Conservation (phyloP, 2,329 filamentous ascomycete genomes). For the Curvularia hawaiiensis region DNA sequence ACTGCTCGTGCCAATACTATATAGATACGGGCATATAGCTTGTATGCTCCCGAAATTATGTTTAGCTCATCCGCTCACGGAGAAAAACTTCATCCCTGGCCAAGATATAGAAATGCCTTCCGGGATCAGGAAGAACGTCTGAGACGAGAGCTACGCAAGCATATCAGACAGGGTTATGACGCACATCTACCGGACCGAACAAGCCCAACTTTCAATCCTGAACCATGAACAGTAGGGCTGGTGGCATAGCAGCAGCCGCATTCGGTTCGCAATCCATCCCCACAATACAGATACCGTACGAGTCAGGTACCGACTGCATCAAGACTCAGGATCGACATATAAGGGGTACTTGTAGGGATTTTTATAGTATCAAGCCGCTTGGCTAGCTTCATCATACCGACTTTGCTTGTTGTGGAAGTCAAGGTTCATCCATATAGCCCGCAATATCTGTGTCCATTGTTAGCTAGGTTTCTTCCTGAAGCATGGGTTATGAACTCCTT, state of each 20-base stretch:
- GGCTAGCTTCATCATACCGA: neutral
- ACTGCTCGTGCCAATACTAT: neutral
- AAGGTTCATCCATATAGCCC: constrained; percentile 9
- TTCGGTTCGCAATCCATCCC: neutral
- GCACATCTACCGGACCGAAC: neutral
- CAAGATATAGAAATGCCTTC: neutral
- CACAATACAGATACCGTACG: neutral
- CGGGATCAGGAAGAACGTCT: neutral
- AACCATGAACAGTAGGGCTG: neutral
- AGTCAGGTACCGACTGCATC: neutral
- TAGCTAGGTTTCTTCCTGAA: neutral
- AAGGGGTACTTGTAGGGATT: neutral
- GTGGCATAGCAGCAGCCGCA: neutral
- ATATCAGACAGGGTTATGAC: neutral
- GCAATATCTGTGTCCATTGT: constrained; percentile 6
- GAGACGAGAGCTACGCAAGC: neutral
- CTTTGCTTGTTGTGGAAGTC: neutral
- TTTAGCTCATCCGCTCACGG: no score
- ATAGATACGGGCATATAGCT: neutral
- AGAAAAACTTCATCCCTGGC: no score
- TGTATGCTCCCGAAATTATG: neutral
- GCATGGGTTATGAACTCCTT: neutral
- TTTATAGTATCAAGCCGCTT: neutral
- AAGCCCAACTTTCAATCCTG: neutral
- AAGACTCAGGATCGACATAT: neutral